phyloP scores from a whole-genome alignment of 371 early-diverging fungal genomes.

The Haplosporangium sp. region DNA sequence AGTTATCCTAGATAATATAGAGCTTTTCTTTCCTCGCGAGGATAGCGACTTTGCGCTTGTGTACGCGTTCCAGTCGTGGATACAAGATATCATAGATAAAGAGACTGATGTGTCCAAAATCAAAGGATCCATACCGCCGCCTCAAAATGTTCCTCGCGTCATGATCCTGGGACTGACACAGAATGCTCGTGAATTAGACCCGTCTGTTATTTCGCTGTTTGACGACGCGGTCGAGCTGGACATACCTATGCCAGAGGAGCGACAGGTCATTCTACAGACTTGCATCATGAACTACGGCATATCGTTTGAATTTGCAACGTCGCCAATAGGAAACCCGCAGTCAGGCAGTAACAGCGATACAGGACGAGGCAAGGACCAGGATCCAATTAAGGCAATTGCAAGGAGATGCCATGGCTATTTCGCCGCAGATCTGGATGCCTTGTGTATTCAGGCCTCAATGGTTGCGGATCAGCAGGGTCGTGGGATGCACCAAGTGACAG shows the following conservation, averaged over 20 bases:
- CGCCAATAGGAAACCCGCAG: neutral
- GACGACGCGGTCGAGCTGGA: constrained; percentile 60
- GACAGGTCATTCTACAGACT: constrained; percentile 56
- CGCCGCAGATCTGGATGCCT: constrained; percentile 1
- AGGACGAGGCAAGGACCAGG: neutral
- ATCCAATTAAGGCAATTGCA: constrained; percentile 44
- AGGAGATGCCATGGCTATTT: constrained; percentile 53
- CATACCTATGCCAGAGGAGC: constrained; percentile 67
- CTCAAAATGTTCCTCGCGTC: neutral
- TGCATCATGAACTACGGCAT: constrained; percentile 31
- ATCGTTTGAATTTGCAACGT: neutral
- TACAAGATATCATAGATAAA: constrained; percentile 22
- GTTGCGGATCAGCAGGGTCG: constrained; percentile 32
- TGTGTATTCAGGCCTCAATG: constrained; percentile 44
- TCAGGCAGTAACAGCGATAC: neutral
- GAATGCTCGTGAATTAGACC: constrained; percentile 25
- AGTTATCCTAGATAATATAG: constrained; percentile 69
- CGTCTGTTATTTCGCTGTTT: constrained; percentile 13
- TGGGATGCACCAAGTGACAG: constrained; percentile 19
- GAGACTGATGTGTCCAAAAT: neutral
- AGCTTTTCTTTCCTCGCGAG: constrained; percentile 61
- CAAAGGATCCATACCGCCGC: neutral
- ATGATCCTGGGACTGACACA: constrained; percentile 29
- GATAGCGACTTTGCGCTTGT: constrained; percentile 54
- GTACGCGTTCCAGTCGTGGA: constrained; percentile 50